A percentile compares a stretch with the other conserved stretches of the same genome.
Evolutionary conservation across 768 basidiomycete species (phyloP).

Genomic region (Peribolospora baueri): DNA sequence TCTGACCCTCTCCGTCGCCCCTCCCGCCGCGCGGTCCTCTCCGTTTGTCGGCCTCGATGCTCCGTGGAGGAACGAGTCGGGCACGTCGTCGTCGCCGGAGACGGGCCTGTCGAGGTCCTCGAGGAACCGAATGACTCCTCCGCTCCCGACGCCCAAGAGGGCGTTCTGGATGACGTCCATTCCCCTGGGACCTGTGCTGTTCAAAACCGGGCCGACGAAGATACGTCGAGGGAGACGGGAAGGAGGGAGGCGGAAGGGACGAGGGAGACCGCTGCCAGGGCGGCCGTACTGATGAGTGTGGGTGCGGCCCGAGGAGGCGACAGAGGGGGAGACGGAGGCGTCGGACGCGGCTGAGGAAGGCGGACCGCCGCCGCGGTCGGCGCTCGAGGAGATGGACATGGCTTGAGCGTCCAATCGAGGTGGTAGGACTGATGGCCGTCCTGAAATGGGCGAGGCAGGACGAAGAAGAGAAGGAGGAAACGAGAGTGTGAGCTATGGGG

Average conservation of each 20-base stretch:
- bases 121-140: slow-evolving; percentile 13
- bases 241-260: background rate
- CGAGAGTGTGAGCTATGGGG: no score
- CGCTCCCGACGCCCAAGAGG: slow-evolving; percentile 12
- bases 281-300: no score
- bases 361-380: no score
- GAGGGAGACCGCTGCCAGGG: no score
- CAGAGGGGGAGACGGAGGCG: no score
- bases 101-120: background rate
- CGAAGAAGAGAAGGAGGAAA: no score
- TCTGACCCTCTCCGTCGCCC: background rate
- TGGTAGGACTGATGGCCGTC: no score
- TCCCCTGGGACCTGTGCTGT: slow-evolving; percentile 8
- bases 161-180: slow-evolving; percentile 9
- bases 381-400: no score
- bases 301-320: no score
- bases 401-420: no score
- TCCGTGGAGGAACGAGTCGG: background rate
- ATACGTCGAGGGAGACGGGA: slow-evolving; percentile 1
- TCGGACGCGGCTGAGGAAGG: no score
- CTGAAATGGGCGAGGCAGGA: no score
- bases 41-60: background rate
- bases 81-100: background rate
- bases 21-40: background rate
- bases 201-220: slow-evolving; percentile 10